Evolutionary conservation across 352 stramenopile genomes (phyloP).

Genomic region (Peronospora farinosa): DNA sequence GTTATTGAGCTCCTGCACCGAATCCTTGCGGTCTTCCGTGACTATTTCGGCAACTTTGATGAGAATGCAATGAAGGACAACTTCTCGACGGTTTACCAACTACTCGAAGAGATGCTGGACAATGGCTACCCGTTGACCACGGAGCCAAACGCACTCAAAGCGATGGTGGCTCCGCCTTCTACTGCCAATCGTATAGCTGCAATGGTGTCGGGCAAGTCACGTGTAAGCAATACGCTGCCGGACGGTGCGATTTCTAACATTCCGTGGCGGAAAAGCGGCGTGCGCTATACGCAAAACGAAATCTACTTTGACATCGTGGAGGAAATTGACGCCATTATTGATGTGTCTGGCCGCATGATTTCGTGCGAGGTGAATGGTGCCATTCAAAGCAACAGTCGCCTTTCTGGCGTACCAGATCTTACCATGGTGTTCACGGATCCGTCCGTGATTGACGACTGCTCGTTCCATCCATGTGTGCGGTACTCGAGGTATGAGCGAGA

Average conservation of each 20-base stretch:
- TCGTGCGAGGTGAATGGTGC: conserved; percentile 92
- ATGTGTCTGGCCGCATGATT: conserved; percentile 87
- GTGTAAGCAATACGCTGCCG: conserved; percentile 87
- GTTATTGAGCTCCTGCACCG: conserved; percentile 97
- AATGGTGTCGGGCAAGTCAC: conserved; percentile 87
- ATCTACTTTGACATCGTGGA: conserved; percentile 99
- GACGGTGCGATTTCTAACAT: conserved; percentile 93
- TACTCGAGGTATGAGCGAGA: conserved; percentile 95
- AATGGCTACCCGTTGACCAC: conserved; percentile 96
- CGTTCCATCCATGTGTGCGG: conserved; percentile 97
- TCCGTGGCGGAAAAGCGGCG: conserved; percentile 94
- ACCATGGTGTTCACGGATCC: conserved; percentile 95
- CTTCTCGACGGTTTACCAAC: conserved; percentile 94
- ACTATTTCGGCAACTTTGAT: conserved; percentile 96
- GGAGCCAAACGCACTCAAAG: conserved; percentile 95
- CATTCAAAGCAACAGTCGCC: conserved; percentile 92
- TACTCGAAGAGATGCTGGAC: conserved; percentile 97
- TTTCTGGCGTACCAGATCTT: conserved; percentile 96
- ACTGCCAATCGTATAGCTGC: conserved; percentile 87
- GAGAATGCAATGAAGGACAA: conserved; percentile 97
- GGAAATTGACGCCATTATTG: conserved; percentile 96
- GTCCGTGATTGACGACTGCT: conserved; percentile 95
- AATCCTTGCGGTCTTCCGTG: conserved; percentile 92
- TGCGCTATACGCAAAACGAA: conserved; percentile 96
- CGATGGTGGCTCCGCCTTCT: conserved; percentile 93